Evolutionary conservation across 2,329 filamentous ascomycete species (phyloP).

Genomic region (Neopestalotiopsis clavispora): DNA sequence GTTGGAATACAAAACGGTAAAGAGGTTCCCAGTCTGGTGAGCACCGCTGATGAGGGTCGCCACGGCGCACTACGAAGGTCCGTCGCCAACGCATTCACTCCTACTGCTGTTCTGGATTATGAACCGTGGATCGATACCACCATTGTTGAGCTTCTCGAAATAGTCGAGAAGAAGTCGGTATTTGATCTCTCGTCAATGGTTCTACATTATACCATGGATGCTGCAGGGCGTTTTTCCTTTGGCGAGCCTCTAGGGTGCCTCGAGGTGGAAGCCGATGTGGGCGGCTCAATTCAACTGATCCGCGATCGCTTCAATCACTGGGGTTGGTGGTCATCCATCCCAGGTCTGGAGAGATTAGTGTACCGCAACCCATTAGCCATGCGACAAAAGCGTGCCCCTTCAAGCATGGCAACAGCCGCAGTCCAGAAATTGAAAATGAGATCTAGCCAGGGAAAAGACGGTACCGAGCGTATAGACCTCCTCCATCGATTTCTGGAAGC

Average conservation of each 20-base stretch:
- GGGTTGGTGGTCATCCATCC: constrained; percentile 29
- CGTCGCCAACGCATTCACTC: constrained; percentile 31
- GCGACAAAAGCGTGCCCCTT: constrained; percentile 23
- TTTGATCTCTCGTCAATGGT: constrained; percentile 28
- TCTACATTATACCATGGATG: constrained; percentile 30
- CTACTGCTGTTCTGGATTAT: constrained; percentile 28
- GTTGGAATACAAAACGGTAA: constrained; percentile 29
- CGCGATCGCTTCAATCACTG: constrained; percentile 31
- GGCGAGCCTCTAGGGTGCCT: constrained; percentile 29
- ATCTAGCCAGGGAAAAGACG: constrained; percentile 9
- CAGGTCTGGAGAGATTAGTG: constrained; percentile 28
- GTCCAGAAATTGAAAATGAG: constrained; percentile 24
- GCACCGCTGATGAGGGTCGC: constrained; percentile 27
- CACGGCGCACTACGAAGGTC: constrained; percentile 30
- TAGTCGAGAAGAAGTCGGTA: constrained; percentile 19
- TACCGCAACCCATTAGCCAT: constrained; percentile 29
- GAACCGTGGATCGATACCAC: constrained; percentile 30
- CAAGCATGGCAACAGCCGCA: constrained; percentile 26
- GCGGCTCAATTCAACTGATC: constrained; percentile 28
- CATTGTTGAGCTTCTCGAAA: constrained; percentile 26
- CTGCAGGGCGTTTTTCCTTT: constrained; percentile 28
- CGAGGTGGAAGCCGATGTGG: constrained; percentile 25
- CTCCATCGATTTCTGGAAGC: constrained; percentile 29
- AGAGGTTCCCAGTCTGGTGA: constrained; percentile 30
- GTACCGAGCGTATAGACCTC: constrained; percentile 22